phyloP scores from a whole-genome alignment of 768 basidiomycete species.

The Mycena indigotica region DNA sequence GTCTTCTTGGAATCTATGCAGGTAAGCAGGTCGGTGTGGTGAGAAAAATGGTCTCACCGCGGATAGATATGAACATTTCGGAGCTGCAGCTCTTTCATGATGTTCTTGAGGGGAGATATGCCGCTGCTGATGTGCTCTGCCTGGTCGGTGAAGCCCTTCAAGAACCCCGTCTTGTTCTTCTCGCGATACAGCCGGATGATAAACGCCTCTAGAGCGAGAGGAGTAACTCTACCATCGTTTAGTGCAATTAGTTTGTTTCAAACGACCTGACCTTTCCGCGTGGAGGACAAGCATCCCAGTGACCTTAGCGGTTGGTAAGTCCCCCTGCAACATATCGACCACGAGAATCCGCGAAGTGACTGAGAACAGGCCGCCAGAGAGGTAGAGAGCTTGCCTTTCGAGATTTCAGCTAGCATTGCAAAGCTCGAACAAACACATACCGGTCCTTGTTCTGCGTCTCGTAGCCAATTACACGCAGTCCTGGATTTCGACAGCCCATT shows the following conservation, averaged over 20 bases:
- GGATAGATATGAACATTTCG: slow-evolving; percentile 92
- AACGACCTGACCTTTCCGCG: slow-evolving; percentile 72
- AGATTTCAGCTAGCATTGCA: slow-evolving; percentile 2
- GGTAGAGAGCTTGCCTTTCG: slow-evolving; percentile 79
- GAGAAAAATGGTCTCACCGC: slow-evolving; percentile 48
- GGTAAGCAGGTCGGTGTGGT: not conserved
- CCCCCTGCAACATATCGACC: slow-evolving; percentile 88
- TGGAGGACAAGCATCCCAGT: slow-evolving; percentile 90
- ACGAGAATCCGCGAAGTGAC: slow-evolving; percentile 94
- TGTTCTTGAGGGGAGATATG: slow-evolving; percentile 85
- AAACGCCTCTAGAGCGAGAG: slow-evolving; percentile 87
- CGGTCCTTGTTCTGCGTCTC: slow-evolving; percentile 80
- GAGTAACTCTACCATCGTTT: slow-evolving; percentile 63
- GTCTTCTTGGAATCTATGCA: slow-evolving; percentile 80
- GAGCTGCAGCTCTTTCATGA: slow-evolving; percentile 91
- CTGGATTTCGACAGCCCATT: slow-evolving; percentile 88
- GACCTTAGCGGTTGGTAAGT: slow-evolving; percentile 82
- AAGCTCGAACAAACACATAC: slow-evolving; percentile 42
- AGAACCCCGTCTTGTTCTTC: slow-evolving; percentile 85
- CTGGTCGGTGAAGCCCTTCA: slow-evolving; percentile 97
- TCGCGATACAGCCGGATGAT: slow-evolving; percentile 89
- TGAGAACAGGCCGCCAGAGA: slow-evolving; percentile 84
- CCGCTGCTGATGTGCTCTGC: slow-evolving; percentile 94
- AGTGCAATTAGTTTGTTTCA: not conserved
- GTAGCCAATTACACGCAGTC: slow-evolving; percentile 78